Evolutionary conservation across 768 basidiomycete species (phyloP), one percentile per base, ranked within the genome.

Genomic region (Ramaria rubella): DNA sequence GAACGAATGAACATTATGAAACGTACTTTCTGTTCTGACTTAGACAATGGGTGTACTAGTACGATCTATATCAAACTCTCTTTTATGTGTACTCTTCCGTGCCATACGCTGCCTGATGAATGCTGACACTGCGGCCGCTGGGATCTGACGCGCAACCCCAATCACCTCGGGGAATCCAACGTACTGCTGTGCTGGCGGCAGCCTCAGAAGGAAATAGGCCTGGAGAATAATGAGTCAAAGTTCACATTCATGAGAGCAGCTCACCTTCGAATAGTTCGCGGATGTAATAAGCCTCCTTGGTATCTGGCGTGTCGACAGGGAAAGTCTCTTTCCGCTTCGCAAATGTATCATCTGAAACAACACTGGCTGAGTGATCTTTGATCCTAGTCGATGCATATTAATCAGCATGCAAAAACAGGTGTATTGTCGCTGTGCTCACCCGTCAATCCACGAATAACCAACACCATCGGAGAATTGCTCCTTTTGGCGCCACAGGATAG

Each of bases 381-480:
- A 99, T 90, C 44, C 93, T 92, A 65, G 58, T 51, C 59, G 58
- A 54, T 43, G 23, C 21, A 9, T 19, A 29, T 21, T 45, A 49
- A 24, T 9, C n/a, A n/a, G n/a, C n/a, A 30, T 7, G 33, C 17
- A 5, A 21, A 40, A 40, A 31, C 26, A 21, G 6, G 26, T 12
- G 44, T 53, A 34, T 17, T 38, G 36, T 17, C 12, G 34, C 5
- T 12, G 24, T 5, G 64, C 79, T 42, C 64, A 89, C 89, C 94
- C 92, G 65, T 98, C 94, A 66, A 98, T 98, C 94, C 95, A 97
- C 30, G 93, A 94, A 72, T 96, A 97, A 30, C 95, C 94, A 54
- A 96, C 94, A 53, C 96, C 96, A 65, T 99, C 96, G 1, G 94
- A 97, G 75, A 99, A 99, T 65, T 98, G 94, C 72, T 99, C 96